Percentiles rank a stretch among this genome's conserved stretches.
These are phyloP conservation scores for Neurospora discreta DNA, from an alignment of 495 filamentous ascomycete genomes.

Conservation along the genomic window DNA sequence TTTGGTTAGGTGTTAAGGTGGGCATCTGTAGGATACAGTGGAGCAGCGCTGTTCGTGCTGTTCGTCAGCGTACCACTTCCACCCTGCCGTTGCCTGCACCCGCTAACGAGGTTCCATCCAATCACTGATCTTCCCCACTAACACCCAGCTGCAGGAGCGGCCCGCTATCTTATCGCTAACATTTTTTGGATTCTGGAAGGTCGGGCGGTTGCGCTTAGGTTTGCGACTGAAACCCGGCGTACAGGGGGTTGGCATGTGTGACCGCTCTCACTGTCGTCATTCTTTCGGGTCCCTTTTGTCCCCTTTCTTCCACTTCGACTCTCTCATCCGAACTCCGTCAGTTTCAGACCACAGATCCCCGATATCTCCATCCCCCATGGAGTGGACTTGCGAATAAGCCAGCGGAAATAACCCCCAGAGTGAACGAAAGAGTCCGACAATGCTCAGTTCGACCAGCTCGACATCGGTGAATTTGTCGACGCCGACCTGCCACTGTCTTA, in stretches of 20 bases:
- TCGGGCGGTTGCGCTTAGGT: neutral
- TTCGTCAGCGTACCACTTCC: neutral
- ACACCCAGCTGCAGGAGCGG: neutral
- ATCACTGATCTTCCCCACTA: neutral
- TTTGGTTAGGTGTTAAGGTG: neutral
- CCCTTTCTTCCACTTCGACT: neutral
- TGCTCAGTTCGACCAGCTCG: neutral
- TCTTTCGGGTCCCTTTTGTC: neutral
- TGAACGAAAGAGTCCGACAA: neutral
- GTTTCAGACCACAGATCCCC: neutral
- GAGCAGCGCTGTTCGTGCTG: neutral
- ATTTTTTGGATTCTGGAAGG: neutral
- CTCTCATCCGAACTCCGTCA: neutral
- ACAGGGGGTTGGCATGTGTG: neutral
- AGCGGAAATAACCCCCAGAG: neutral
- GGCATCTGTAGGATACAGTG: neutral
- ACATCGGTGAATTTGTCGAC: neutral
- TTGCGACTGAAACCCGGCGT: neutral
- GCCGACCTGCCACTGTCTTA: neutral
- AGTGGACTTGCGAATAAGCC: neutral
- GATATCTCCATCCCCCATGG: neutral
- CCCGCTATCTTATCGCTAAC: neutral
- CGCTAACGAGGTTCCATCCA: neutral
- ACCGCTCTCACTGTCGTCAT: neutral
- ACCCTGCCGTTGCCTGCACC: neutral